A percentile compares a stretch with the other conserved stretches of the same genome.
Evolutionary conservation across 176 grass and related monocot genomes (phyloP).

Genomic region (Pharus latifolius): DNA sequence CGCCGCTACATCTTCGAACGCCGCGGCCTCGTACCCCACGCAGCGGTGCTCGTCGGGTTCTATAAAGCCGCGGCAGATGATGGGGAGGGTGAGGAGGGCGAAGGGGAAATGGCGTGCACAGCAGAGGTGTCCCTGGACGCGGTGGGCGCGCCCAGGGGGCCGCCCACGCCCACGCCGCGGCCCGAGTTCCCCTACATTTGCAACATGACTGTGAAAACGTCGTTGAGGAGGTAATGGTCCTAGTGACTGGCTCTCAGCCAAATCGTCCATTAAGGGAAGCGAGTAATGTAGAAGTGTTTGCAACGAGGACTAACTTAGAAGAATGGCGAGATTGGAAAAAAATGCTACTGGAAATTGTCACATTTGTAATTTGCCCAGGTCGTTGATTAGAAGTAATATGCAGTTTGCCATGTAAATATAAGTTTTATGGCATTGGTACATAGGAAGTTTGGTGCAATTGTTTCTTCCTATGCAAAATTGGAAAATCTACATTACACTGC

Average conservation of each 20-base stretch:
- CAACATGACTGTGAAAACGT: conserved; percentile 88
- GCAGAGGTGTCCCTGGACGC: conserved; percentile 82
- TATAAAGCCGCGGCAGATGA: conserved; percentile 15
- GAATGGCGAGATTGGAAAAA: background rate
- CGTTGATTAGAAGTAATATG: no score
- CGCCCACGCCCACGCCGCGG: conserved; percentile 61
- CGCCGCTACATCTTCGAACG: conserved; percentile 61
- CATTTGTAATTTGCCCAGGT: no score
- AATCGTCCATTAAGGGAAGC: no score
- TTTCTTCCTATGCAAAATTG: background rate
- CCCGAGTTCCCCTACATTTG: conserved; percentile 72
- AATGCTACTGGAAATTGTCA: background rate
- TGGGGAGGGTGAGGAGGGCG: background rate
- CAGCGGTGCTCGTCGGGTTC: conserved; percentile 65
- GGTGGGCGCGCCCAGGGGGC: conserved; percentile 47
- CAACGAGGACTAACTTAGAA: background rate
- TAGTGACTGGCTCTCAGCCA: no score
- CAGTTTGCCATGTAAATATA: background rate
- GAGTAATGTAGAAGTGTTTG: background rate
- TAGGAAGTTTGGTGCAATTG: background rate
- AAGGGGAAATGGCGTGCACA: conserved; percentile 54
- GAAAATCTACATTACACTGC: no score
- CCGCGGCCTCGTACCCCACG: conserved; percentile 44
- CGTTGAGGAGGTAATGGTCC: conserved; percentile 59
- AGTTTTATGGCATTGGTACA: background rate